Percentiles rank a stretch among this genome's conserved stretches.
phyloP scores from a whole-genome alignment of 1,139 yeast genomes.

The Saccharomyces hybrid region DNA sequence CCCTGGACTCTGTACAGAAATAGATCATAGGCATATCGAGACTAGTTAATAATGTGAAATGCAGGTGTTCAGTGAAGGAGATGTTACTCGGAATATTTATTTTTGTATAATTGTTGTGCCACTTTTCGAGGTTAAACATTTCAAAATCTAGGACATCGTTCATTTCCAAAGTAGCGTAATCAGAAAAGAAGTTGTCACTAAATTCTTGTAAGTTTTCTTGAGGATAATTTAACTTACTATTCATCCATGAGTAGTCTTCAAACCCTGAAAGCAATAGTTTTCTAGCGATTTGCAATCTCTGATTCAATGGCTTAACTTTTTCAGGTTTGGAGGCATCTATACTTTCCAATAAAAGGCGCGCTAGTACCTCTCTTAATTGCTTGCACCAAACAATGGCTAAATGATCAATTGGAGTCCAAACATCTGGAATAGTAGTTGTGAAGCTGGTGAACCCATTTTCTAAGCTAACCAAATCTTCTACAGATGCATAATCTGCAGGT shows the following conservation, averaged over 20 bases:
- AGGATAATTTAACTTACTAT: not conserved
- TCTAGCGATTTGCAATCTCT: slow-evolving; percentile 53
- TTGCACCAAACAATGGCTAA: slow-evolving; percentile 96
- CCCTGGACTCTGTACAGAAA: slow-evolving; percentile 11
- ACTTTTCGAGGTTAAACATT: slow-evolving; percentile 1
- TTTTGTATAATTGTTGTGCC: slow-evolving; percentile 1
- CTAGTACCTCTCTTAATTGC: slow-evolving; percentile 63
- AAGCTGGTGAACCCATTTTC: slow-evolving; percentile 76
- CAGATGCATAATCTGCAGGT: slow-evolving; percentile 88
- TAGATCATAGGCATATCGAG: slow-evolving; percentile 7
- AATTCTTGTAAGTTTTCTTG: not conserved
- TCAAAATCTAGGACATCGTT: not conserved
- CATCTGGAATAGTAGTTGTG: slow-evolving; percentile 79
- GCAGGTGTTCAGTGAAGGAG: not conserved
- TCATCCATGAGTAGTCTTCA: slow-evolving; percentile 32
- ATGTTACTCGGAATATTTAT: slow-evolving; percentile 1
- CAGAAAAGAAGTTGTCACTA: not conserved
- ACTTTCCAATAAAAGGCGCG: slow-evolving; percentile 51
- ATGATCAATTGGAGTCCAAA: slow-evolving; percentile 95
- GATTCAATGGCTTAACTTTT: slow-evolving; percentile 43
- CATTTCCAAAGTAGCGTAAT: not conserved
- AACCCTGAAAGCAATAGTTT: slow-evolving; percentile 50
- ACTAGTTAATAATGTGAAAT: slow-evolving; percentile 15
- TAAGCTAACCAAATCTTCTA: slow-evolving; percentile 65
- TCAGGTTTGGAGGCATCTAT: slow-evolving; percentile 40